Percentiles rank a stretch among this genome's conserved stretches.
phyloP scores from a whole-genome alignment of 2,329 filamentous ascomycete genomes.

The Fusarium fujikuroi region DNA sequence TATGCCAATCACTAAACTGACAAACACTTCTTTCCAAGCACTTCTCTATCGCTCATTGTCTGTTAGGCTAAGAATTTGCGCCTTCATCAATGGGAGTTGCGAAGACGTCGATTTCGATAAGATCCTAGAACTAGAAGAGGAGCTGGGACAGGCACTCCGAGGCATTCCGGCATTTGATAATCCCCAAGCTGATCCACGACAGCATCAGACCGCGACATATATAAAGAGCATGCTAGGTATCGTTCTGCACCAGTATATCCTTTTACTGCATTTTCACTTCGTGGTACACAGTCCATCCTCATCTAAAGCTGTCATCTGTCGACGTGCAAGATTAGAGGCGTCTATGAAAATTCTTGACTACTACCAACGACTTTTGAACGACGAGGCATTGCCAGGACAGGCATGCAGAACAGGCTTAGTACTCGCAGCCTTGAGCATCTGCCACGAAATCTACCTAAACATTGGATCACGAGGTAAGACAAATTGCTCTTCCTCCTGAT shows the following conservation, averaged over 20 bases:
- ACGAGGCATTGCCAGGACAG: background rate
- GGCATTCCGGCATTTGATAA: background rate
- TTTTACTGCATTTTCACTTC: background rate
- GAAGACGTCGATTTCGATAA: background rate
- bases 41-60: background rate
- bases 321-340: background rate
- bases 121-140: background rate
- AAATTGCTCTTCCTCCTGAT: too few species aligned
- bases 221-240: background rate
- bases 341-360: background rate
- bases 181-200: background rate
- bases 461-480: background rate
- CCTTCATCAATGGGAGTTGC: background rate
- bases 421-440: background rate
- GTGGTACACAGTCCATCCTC: rapidly evolving
- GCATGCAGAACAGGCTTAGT: background rate
- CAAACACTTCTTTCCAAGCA: background rate
- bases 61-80: background rate
- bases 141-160: background rate
- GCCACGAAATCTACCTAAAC: background rate
- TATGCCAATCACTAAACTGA: background rate
- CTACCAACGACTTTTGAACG: rapidly evolving
- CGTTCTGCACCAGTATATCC: background rate
- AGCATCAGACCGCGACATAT: background rate
- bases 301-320: background rate